Conservation (phyloP, 257 asterid genomes). For the Rehmannia glutinosa region DNA sequence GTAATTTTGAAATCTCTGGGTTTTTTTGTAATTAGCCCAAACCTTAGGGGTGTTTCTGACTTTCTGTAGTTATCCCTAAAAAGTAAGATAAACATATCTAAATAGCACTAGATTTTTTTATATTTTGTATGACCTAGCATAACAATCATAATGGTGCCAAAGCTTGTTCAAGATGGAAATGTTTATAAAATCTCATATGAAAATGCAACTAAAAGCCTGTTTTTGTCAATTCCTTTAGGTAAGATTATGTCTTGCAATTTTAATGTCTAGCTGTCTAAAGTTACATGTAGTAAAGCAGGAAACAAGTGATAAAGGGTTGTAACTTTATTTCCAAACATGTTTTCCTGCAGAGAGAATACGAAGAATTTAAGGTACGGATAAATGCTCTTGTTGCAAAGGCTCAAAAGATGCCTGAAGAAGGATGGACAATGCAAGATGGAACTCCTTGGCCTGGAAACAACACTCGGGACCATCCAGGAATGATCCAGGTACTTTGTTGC, state of each 20-base stretch:
- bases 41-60: too few relatives aligned
- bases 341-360: conserved; percentile 64
- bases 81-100: background rate
- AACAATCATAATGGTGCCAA: background rate
- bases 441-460: conserved; percentile 76
- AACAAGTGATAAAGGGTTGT: background rate
- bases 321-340: conserved; percentile 3
- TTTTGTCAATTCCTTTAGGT: background rate
- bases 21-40: too few relatives aligned
- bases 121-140: background rate
- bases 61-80: too few relatives aligned
- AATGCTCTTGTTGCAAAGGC: conserved; percentile 74
- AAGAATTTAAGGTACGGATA: conserved; percentile 63
- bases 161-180: background rate
- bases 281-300: background rate
- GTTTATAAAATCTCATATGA: background rate
- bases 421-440: conserved; percentile 86
- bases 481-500: conserved; percentile 28
- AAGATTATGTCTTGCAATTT: background rate
- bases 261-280: background rate
- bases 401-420: conserved; percentile 79
- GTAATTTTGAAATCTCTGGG: too few relatives aligned
- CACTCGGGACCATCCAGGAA: conserved; percentile 51
- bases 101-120: background rate
- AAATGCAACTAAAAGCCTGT: background rate